Percentiles rank a stretch among this genome's conserved stretches.
Evolutionary conservation across 2,329 filamentous ascomycete species (phyloP).

Genomic region (Hansfordia pulvinata): DNA sequence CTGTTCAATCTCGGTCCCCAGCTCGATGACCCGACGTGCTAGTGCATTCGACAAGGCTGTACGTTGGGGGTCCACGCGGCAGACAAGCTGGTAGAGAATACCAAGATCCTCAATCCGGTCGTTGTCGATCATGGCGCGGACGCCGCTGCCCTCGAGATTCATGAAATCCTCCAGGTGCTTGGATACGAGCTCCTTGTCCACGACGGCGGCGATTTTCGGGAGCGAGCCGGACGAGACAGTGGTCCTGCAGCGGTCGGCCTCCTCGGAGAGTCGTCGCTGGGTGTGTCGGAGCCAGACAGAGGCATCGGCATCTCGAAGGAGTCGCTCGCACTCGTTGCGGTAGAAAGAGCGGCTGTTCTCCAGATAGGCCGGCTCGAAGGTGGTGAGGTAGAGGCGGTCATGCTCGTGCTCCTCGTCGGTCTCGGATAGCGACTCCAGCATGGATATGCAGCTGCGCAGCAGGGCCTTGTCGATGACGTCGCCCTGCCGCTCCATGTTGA

Average conservation of each 20-base stretch:
- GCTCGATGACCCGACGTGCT: conserved; percentile 60
- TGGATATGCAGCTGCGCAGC: conserved; percentile 71
- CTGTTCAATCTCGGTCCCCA: conserved; percentile 75
- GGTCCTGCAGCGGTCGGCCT: conserved; percentile 69
- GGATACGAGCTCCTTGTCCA: conserved; percentile 70
- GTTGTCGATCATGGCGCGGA: conserved; percentile 84
- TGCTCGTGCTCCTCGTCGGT: conserved; percentile 63
- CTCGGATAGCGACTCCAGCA: conserved; percentile 84
- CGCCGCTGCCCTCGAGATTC: conserved; percentile 69
- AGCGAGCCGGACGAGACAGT: conserved; percentile 63
- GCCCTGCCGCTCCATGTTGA: conserved; percentile 82
- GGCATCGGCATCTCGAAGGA: conserved; percentile 69
- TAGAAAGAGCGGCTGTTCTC: conserved; percentile 63
- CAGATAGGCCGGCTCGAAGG: conserved; percentile 72
- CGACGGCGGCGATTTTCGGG: conserved; percentile 59
- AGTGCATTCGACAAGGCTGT: conserved; percentile 55
- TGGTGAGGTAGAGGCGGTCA: conserved; percentile 69
- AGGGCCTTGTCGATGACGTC: conserved; percentile 76
- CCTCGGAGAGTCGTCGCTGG: conserved; percentile 61
- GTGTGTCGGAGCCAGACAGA: conserved; percentile 70
- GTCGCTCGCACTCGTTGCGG: conserved; percentile 53
- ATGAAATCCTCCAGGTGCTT: conserved; percentile 71
- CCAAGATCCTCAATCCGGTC: conserved; percentile 65
- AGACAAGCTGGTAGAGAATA: conserved; percentile 70
- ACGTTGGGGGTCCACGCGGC: conserved; percentile 65